Conservation (phyloP, 2,329 filamentous ascomycete species). For the Aspergillus floridensis region DNA sequence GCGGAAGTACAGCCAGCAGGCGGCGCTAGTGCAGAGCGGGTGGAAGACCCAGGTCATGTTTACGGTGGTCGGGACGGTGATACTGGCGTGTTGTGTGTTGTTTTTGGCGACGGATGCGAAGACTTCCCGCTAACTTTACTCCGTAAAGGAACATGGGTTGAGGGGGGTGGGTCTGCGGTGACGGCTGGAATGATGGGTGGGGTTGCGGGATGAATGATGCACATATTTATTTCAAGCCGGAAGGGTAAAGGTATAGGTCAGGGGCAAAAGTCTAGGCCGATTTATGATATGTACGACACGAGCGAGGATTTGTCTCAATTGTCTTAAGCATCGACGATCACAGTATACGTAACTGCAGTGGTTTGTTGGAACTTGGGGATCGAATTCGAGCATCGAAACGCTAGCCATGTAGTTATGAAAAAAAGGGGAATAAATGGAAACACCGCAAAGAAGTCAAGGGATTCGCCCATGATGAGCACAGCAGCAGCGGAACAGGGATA, state of each 20-base stretch:
- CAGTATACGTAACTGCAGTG: neutral
- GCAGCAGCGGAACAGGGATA: neutral
- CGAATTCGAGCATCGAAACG: neutral
- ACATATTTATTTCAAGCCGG: too few relatives aligned
- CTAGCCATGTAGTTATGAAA: neutral
- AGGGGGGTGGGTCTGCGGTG: too few relatives aligned
- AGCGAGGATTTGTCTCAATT: neutral
- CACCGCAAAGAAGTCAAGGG: neutral
- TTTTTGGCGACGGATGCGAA: slow-evolving; percentile 42
- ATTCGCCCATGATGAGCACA: neutral
- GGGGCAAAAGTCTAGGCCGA: too few relatives aligned
- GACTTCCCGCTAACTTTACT: neutral
- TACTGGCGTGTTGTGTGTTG: slow-evolving; percentile 46
- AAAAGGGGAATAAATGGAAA: neutral
- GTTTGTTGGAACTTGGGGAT: neutral
- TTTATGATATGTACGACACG: neutral
- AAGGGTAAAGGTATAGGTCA: too few relatives aligned
- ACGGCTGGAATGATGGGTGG: too few relatives aligned
- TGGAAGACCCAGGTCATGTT: slow-evolving; percentile 87
- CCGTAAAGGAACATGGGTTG: neutral
- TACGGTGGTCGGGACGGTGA: slow-evolving; percentile 42
- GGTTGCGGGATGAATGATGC: too few relatives aligned
- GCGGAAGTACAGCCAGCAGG: slow-evolving; percentile 73
- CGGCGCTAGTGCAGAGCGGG: slow-evolving; percentile 85
- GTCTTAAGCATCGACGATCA: neutral